Conservation (phyloP, 345 rosid species). For the Rhizophora mangle region DNA sequence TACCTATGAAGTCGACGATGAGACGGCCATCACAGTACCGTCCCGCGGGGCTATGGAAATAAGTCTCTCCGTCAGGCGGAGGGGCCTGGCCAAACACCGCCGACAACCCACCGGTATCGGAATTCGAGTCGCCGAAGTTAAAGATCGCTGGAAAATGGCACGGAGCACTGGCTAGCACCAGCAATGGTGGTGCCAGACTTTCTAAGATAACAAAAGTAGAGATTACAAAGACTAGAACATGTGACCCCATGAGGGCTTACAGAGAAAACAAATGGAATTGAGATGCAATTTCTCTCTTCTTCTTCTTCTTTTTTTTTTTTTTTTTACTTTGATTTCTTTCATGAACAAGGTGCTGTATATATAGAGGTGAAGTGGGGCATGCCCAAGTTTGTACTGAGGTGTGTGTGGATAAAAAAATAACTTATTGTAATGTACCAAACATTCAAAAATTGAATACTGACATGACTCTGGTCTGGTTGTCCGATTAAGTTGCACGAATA, state of each 20-base stretch:
- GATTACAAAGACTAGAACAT: not conserved
- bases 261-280: not conserved
- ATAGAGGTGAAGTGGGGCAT: too few species aligned
- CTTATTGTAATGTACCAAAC: too few species aligned
- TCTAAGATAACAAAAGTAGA: not conserved
- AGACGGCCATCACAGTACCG: conserved; percentile 88
- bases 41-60: conserved; percentile 71
- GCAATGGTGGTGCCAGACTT: not conserved
- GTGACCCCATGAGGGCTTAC: conserved; percentile 18
- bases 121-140: conserved; percentile 93
- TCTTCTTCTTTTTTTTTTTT: too few species aligned
- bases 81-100: conserved; percentile 77
- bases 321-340: too few species aligned
- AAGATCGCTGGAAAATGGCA: conserved; percentile 60
- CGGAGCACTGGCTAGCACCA: conserved; percentile 2
- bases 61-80: conserved; percentile 65
- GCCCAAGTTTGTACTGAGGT: too few species aligned
- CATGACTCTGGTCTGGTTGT: too few species aligned
- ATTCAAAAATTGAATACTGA: too few species aligned
- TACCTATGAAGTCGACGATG: conserved; percentile 82
- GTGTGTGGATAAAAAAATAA: too few species aligned
- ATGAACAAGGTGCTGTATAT: too few species aligned
- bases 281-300: too few species aligned
- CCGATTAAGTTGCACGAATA: too few species aligned
- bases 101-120: conserved; percentile 88